These are phyloP conservation scores for Phytophthora kernoviae DNA, from an alignment of 352 stramenopile genomes.

Conservation along the genomic window DNA sequence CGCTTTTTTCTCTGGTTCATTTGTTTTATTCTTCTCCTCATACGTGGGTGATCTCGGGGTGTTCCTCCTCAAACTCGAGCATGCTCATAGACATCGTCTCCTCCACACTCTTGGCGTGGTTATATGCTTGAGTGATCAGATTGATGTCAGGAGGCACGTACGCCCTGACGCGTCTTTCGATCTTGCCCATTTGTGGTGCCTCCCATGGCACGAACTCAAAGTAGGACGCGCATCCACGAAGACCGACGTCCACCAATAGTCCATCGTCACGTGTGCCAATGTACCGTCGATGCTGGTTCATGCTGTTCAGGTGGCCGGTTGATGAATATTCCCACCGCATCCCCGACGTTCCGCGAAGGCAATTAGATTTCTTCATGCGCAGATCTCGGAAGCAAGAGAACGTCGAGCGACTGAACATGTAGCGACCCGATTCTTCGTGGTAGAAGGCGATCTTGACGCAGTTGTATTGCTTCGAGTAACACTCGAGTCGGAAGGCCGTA, in stretches of 20 bases:
- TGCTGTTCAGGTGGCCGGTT: slow-evolving; percentile 68
- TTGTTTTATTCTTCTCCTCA: slow-evolving; percentile 12
- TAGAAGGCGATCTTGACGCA: slow-evolving; percentile 82
- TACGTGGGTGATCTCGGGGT: slow-evolving; percentile 21
- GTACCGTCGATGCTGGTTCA: slow-evolving; percentile 83
- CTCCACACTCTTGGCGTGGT: slow-evolving; percentile 55
- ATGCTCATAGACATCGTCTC: slow-evolving; percentile 62
- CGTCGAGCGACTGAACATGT: slow-evolving; percentile 80
- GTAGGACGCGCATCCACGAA: slow-evolving; percentile 64
- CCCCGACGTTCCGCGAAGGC: slow-evolving; percentile 59
- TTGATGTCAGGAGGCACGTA: slow-evolving; percentile 57
- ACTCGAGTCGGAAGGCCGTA: slow-evolving; percentile 62
- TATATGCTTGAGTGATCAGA: slow-evolving; percentile 50
- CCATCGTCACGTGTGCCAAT: slow-evolving; percentile 67
- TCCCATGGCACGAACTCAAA: slow-evolving; percentile 64
- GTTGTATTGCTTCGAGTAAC: slow-evolving; percentile 78
- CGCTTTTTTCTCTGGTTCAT: background rate
- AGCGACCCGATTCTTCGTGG: slow-evolving; percentile 56
- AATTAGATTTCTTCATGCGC: slow-evolving; percentile 73
- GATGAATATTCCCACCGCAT: slow-evolving; percentile 77
- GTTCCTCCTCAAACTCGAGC: slow-evolving; percentile 55
- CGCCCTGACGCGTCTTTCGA: slow-evolving; percentile 6
- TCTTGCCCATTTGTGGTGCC: slow-evolving; percentile 15
- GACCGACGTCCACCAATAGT: slow-evolving; percentile 70
- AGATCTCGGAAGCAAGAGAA: slow-evolving; percentile 77